Conservation (phyloP, 192 early-diverging fungal species). For the Gryganskiella cystojenkinii region DNA sequence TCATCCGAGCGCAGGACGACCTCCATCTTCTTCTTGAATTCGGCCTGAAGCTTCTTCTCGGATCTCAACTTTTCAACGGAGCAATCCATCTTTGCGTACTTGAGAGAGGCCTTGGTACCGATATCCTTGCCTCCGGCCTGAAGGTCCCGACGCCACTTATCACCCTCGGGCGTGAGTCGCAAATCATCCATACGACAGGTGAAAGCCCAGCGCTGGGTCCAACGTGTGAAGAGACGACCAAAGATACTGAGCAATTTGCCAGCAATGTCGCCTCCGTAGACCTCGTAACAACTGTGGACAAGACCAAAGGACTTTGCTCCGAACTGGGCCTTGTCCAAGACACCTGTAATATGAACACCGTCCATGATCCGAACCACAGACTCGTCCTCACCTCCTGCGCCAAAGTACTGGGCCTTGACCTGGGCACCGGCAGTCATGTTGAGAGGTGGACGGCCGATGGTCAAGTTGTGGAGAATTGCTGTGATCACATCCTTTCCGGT, state of each 20-base stretch:
- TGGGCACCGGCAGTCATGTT: conserved; percentile 92
- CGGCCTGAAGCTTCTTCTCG: conserved; percentile 49
- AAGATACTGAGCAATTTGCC: conserved; percentile 90
- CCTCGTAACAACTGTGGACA: conserved; percentile 94
- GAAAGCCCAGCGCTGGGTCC: conserved; percentile 88
- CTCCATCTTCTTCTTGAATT: conserved; percentile 83
- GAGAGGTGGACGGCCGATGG: conserved; percentile 75
- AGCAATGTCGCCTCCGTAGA: conserved; percentile 87
- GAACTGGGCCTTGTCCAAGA: conserved; percentile 96
- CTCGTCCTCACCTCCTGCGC: conserved; percentile 77
- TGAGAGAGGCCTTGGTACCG: conserved; percentile 75
- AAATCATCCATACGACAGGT: conserved; percentile 98
- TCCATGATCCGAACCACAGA: conserved; percentile 84
- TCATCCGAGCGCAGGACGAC: conserved; percentile 78
- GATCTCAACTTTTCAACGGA: conserved; percentile 27
- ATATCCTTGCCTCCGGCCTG: conserved; percentile 64
- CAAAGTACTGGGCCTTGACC: conserved; percentile 90
- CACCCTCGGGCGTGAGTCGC: conserved; percentile 81
- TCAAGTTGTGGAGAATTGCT: conserved; percentile 94
- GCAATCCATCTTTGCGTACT: conserved; percentile 73
- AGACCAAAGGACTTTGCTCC: conserved; percentile 91
- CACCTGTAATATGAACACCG: conserved; percentile 88
- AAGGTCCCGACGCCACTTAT: conserved; percentile 75
- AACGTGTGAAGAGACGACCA: conserved; percentile 87
- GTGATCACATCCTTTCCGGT: conserved; percentile 98